phyloP scores from a whole-genome alignment of 148 eudicot species.

The Rheum nobile region DNA sequence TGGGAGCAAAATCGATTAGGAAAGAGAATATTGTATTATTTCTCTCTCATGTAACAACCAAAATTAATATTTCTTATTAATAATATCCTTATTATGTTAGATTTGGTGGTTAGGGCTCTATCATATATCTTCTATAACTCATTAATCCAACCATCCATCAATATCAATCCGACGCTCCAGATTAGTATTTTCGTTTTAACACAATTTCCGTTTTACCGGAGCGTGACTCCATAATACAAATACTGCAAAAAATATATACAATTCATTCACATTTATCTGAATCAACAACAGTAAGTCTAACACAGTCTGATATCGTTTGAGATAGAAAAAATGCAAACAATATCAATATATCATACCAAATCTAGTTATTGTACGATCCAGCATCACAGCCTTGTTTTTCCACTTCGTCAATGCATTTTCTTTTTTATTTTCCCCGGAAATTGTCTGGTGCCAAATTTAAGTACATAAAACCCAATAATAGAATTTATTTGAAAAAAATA shows the following conservation, averaged over 20 bases:
- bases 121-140: too few relatives aligned
- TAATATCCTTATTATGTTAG: too few relatives aligned
- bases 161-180: too few relatives aligned
- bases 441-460: not conserved
- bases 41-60: too few relatives aligned
- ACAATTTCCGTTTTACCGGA: too few relatives aligned
- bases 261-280: not conserved
- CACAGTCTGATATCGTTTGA: not conserved
- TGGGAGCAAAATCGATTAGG: too few relatives aligned
- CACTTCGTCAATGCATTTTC: not conserved
- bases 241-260: not conserved
- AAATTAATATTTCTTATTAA: too few relatives aligned
- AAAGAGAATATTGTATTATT: too few relatives aligned
- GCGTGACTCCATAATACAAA: not conserved
- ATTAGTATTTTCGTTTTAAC: too few relatives aligned
- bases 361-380: not conserved
- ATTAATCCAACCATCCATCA: too few relatives aligned
- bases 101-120: too few relatives aligned
- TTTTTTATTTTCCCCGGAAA: not conserved
- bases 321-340: not conserved
- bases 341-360: not conserved
- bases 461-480: not conserved
- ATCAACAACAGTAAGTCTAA: not conserved
- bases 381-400: not conserved
- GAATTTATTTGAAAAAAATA: not conserved